Base-by-base conservation (phyloP, 768 basidiomycete genomes). In the Daedalea quercina region DNA sequence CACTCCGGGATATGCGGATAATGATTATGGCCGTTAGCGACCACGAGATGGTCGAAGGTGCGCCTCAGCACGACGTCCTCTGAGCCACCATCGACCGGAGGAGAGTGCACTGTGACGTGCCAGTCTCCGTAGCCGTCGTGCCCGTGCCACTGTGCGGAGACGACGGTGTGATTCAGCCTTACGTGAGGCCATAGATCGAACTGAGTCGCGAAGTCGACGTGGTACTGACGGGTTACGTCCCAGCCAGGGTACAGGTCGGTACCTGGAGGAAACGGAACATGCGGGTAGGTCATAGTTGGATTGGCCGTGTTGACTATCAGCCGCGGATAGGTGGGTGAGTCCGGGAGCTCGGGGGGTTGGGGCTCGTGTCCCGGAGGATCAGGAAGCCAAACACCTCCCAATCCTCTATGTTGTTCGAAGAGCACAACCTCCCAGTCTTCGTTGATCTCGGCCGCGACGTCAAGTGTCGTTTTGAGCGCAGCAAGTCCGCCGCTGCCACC, bases 311-410 rank as follows among this genome's bases (percentile, higher is more conserved):
- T 82, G 13, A 77, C 80, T 52, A 64, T 73, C 17, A 84, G 69
- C 12, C 64, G 68, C 3, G 80, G 79, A 55, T 84, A 84, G 6
- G 81, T 56, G 0, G 79, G 77, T 0, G 78, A 78, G 60, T 78
- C 73, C 1, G 81, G 81, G 3, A 84, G 64, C 1, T 60, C 57
- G 3, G 80, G 80, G 17, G 78, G 77, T 19, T 60, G 57, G 1
- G 68, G 60, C 19, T 64, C 60, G 0, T 66, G 58, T 4, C 60
- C 55, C 3, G 58, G 53, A 2, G 64, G 60, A 20, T 76, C 73
- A 9, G 67, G 67, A 1, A 75, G 63, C 82, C 82, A 84, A 47
- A 84, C 64, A 12, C 82, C 81, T n/a, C 78, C 81, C 3, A 83
- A 69, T 56, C 70, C 72, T 33, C 65, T 62, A 28, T 78, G 71